phyloP scores from a whole-genome alignment of 495 filamentous ascomycete species.

The Trichoderma virens region DNA sequence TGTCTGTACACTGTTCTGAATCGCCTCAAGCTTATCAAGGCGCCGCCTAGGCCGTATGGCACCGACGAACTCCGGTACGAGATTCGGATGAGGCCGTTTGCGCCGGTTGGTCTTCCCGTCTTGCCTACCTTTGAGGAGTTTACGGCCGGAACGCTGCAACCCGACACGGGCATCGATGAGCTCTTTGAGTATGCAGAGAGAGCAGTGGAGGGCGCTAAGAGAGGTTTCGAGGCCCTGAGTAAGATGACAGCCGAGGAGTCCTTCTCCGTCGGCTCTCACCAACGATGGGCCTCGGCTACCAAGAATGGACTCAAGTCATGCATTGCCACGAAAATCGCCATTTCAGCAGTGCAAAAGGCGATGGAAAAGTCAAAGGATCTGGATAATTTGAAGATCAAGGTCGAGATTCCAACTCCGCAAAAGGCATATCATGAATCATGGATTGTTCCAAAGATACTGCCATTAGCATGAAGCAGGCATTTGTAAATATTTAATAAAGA shows the following conservation, averaged over 20 bases:
- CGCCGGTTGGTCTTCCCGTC: conserved; percentile 58
- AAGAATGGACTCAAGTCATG: conserved; percentile 56
- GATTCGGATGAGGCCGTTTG: conserved; percentile 84
- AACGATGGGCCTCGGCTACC: conserved; percentile 49
- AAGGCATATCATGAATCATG: conserved; percentile 68
- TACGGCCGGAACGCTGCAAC: conserved; percentile 27
- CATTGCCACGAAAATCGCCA: conserved; percentile 58
- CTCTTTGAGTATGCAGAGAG: conserved; percentile 55
- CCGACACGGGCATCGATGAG: conserved; percentile 25
- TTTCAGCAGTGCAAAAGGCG: conserved; percentile 48
- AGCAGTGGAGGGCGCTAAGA: conserved; percentile 53
- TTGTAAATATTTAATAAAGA: neutral
- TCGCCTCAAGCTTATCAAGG: conserved; percentile 51
- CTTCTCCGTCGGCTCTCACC: conserved; percentile 43
- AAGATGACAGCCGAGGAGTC: conserved; percentile 39
- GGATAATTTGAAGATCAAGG: conserved; percentile 30
- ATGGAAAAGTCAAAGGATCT: conserved; percentile 17
- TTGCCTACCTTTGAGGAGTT: conserved; percentile 62
- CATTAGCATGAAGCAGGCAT: conserved; percentile 10
- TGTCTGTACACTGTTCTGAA: conserved; percentile 58
- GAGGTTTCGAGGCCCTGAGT: conserved; percentile 54
- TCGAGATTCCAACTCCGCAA: conserved; percentile 47
- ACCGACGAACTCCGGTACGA: conserved; percentile 68
- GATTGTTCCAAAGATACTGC: conserved; percentile 59
- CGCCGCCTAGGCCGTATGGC: conserved; percentile 60